These are phyloP conservation scores for Pyrrhoderma noxium DNA, from an alignment of 1,284 basidiomycete species.

Conservation along the genomic window DNA sequence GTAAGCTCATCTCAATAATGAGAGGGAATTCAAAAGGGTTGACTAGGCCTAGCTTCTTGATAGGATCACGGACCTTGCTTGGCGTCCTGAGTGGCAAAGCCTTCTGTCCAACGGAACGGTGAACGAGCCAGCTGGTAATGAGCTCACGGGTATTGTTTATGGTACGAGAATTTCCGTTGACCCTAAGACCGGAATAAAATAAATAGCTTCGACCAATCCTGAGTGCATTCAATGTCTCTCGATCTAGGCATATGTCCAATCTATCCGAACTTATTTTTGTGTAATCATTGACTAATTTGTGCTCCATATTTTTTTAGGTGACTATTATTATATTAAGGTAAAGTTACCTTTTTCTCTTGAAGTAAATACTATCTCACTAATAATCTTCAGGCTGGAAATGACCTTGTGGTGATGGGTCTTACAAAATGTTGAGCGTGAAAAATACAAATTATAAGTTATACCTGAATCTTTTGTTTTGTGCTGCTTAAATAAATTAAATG, in stretches of 20 bases:
- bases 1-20: conserved; percentile 25
- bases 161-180: conserved; percentile 31
- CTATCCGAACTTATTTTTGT: neutral
- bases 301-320: conserved; percentile 24
- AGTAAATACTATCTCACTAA: neutral
- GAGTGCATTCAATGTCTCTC: neutral
- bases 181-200: neutral
- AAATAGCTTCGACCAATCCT: neutral
- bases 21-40: neutral
- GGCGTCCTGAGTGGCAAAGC: conserved; percentile 52
- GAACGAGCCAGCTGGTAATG: conserved; percentile 42
- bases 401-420: conserved; percentile 27
- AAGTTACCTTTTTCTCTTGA: neutral
- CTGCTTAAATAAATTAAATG: no score
- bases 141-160: conserved; percentile 57
- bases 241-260: neutral
- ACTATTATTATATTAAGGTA: conserved; percentile 35
- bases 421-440: conserved; percentile 19
- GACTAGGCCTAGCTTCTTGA: conserved; percentile 36
- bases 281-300: neutral
- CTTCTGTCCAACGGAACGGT: conserved; percentile 62
- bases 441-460: no score
- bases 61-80: conserved; percentile 45
- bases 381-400: conserved; percentile 25
- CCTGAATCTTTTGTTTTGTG: no score